Base-by-base conservation (phyloP, 2,329 filamentous ascomycete genomes). In the Calonectria pseudoreteaudii region DNA sequence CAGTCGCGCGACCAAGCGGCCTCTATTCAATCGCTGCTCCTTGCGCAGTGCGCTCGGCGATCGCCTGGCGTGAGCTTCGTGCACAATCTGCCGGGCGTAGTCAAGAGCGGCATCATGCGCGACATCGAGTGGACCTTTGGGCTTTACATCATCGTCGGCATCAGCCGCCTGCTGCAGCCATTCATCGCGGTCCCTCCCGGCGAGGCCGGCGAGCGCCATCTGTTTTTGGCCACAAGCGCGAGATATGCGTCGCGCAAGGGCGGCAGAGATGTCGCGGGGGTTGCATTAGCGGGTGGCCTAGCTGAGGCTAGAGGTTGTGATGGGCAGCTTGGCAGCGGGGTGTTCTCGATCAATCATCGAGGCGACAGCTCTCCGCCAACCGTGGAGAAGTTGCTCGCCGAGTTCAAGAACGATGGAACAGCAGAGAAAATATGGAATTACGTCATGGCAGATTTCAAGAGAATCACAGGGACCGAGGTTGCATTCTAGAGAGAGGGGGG, bases 61-160 rank as follows among this genome's bases (percentile, higher is more conserved):
- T 38, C 60, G 2, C 60, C 60, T 2, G 28, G 14, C 38, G 60
- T 65, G 26, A 41, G 38, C 23, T 65, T 65, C 60, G 60, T 65
- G 6, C 60, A 65, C 60, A 65, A 65, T 6, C 18, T 47, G 28
- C 60, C 60, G 4, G 60, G 60, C 4, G 38, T 65, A 16, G 60
- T 65, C 26, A 47, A 65, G 41, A 65, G 60, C 38, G 60, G 60
- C 38, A 65, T 65, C 26, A 65, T 65, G 60, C 60, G 60, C 28
- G 60, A 65, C 38, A 65, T 65, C 11, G 60, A 65, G 41, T 44
- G 38, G 41, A 47, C 14, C 28, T 14, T 65, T 47, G 60, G 60
- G 1, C 60, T 65, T 31, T 65, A 44, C 60, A 65, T 65, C 16
- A 47, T 65, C 10, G 60, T 65, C 20, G 60, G 26, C 26, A 65